Evolutionary conservation across 2,329 filamentous ascomycete species (phyloP).

Genomic region (Madurella mycetomatis): DNA sequence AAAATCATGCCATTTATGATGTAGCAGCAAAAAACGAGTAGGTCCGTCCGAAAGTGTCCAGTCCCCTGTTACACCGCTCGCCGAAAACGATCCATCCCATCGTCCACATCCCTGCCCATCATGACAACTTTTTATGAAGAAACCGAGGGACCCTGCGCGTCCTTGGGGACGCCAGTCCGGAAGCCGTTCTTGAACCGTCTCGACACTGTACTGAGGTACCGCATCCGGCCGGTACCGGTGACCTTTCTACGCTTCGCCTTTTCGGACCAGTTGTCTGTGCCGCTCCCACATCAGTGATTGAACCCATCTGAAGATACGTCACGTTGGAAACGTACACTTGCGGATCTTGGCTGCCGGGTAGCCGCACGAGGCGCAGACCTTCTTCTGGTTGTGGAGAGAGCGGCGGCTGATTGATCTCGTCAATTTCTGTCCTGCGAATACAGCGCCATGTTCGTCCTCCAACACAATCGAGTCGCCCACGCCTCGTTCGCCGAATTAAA

Average conservation of each 20-base stretch:
- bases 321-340: conserved; percentile 74
- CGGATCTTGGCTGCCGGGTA: conserved; percentile 96
- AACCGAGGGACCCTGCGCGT: conserved; percentile 61
- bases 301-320: not conserved
- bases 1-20: conserved; percentile 27
- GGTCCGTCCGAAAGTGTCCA: conserved; percentile 25
- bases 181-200: conserved; percentile 98
- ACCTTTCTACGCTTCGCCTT: conserved; percentile 99
- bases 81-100: conserved; percentile 25
- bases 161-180: conserved; percentile 84
- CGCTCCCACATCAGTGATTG: conserved; percentile 22
- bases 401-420: conserved; percentile 57
- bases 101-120: conserved; percentile 18
- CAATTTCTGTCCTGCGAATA: conserved; percentile 19
- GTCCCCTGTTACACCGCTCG: conserved; percentile 27
- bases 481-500: conserved; percentile 1
- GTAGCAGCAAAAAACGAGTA: conserved; percentile 26
- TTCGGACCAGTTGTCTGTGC: conserved; percentile 95
- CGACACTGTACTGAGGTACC: conserved; percentile 87
- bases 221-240: conserved; percentile 92
- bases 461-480: conserved; percentile 7
- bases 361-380: conserved; percentile 91
- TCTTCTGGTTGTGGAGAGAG: conserved; percentile 99
- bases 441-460: conserved; percentile 3
- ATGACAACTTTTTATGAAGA: conserved; percentile 25